A percentile compares a stretch with the other conserved stretches of the same genome.
These are phyloP conservation scores for Evernia prunastri DNA, from an alignment of 495 filamentous ascomycete species.

Conservation along the genomic window DNA sequence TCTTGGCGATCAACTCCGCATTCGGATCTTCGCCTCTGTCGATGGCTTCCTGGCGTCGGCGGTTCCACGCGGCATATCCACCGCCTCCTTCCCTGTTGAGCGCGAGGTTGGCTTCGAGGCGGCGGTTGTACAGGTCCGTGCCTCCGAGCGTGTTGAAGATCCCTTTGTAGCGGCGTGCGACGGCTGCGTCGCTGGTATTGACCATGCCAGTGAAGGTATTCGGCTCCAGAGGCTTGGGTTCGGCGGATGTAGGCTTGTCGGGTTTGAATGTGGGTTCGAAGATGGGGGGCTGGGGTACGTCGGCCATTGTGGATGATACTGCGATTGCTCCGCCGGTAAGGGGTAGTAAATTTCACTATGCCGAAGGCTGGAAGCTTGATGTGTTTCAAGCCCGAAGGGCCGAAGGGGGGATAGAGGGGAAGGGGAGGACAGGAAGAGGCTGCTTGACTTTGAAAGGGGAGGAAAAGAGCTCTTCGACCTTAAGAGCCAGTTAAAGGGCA, in stretches of 20 bases:
- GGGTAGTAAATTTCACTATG: background rate
- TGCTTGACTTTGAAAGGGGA: background rate
- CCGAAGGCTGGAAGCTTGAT: background rate
- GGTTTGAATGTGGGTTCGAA: constrained; percentile 1
- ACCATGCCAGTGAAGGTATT: constrained; percentile 10
- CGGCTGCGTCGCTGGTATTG: background rate
- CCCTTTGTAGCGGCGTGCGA: constrained; percentile 8
- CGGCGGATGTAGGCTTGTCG: background rate
- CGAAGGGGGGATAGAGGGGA: background rate
- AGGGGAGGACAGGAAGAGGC: background rate
- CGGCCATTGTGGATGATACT: background rate
- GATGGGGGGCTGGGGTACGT: background rate
- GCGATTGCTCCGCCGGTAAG: background rate
- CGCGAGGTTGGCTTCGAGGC: constrained; percentile 8
- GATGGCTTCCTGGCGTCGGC: constrained; percentile 11
- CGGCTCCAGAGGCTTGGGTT: background rate
- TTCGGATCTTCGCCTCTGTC: constrained; percentile 18
- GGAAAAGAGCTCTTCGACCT: no score
- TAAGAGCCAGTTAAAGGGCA: no score
- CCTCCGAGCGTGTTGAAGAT: background rate
- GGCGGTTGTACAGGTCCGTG: constrained; percentile 1
- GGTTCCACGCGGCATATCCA: constrained; percentile 8
- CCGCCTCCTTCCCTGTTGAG: background rate
- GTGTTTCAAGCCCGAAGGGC: background rate
- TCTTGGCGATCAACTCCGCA: constrained; percentile 1